Evolutionary conservation across 257 asterid species (phyloP).

Genomic region (Salvia miltiorrhiza): DNA sequence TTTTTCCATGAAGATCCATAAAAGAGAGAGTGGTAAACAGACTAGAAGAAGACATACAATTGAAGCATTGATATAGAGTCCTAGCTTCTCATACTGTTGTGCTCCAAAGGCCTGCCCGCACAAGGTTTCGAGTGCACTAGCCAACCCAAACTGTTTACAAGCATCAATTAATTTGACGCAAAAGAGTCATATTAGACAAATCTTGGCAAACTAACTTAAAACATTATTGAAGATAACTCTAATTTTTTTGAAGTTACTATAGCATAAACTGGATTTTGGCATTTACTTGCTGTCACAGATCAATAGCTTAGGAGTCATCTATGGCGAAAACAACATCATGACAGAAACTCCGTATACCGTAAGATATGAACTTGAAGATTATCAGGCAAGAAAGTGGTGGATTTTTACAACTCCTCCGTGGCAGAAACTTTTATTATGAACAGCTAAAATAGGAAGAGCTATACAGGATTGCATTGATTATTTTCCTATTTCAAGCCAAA

Average conservation of each 20-base stretch:
- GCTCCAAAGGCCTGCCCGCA: constrained; percentile 72
- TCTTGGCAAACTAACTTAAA: neutral
- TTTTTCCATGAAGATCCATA: constrained; percentile 39
- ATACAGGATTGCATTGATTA: neutral
- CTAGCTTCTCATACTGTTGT: constrained; percentile 37
- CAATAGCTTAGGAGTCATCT: neutral
- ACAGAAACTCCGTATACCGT: neutral
- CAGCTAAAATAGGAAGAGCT: too few relatives aligned
- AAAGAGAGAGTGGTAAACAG: constrained; percentile 42
- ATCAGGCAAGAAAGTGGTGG: neutral
- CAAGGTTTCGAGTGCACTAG: constrained; percentile 56
- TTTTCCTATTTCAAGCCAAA: neutral
- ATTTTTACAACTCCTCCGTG: neutral
- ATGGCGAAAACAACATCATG: neutral
- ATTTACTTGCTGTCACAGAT: neutral
- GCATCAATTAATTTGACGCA: neutral
- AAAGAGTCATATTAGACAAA: neutral
- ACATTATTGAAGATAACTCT: neutral
- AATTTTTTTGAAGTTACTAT: neutral
- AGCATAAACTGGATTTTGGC: neutral
- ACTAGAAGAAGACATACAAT: constrained; percentile 31
- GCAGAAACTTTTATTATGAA: too few relatives aligned
- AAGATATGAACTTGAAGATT: neutral
- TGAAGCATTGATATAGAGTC: constrained; percentile 38
- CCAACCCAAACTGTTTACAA: constrained; percentile 49